Evolutionary conservation across 2,329 filamentous ascomycete genomes (phyloP).

Genomic region (Diaporthe amygdali): DNA sequence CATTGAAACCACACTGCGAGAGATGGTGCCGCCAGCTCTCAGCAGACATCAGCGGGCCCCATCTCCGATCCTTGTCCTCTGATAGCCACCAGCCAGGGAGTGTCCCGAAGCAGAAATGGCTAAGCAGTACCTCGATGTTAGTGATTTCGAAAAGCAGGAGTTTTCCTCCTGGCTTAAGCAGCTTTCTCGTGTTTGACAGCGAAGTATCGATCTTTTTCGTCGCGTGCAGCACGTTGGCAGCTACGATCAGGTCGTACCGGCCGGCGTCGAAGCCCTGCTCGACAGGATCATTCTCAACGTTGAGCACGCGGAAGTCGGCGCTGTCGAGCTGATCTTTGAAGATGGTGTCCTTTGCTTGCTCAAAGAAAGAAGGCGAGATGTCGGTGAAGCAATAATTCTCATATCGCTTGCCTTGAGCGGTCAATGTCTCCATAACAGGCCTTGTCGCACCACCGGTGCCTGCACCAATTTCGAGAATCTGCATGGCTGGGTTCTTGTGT

Average conservation of each 20-base stretch:
- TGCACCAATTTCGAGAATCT: constrained; percentile 43
- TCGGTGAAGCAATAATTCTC: constrained; percentile 43
- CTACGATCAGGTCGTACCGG: constrained; percentile 36
- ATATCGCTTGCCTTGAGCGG: constrained; percentile 25
- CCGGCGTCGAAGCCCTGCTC: constrained; percentile 33
- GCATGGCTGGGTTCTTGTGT: constrained; percentile 38
- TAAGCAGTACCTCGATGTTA: constrained; percentile 23
- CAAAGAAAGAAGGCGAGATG: constrained; percentile 44
- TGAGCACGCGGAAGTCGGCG: constrained; percentile 40
- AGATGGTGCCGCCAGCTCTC: constrained; percentile 30
- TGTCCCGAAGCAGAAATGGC: constrained; percentile 34
- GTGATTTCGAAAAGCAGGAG: constrained; percentile 38
- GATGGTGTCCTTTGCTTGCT: constrained; percentile 32
- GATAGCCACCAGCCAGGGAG: constrained; percentile 40
- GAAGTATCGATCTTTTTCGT: constrained; percentile 33
- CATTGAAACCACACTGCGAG: constrained; percentile 25
- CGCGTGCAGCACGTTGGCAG: constrained; percentile 39
- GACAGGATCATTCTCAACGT: constrained; percentile 37
- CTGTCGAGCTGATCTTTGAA: constrained; percentile 29
- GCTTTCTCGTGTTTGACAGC: constrained; percentile 29
- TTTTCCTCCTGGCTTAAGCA: constrained; percentile 38
- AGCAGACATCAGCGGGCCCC: constrained; percentile 33
- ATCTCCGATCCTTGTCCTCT: constrained; percentile 32
- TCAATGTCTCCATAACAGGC: constrained; percentile 30
- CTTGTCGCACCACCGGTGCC: constrained; percentile 40